These are phyloP conservation scores for Heliosperma pusillum DNA, from an alignment of 148 eudicot species.

Conservation along the genomic window DNA sequence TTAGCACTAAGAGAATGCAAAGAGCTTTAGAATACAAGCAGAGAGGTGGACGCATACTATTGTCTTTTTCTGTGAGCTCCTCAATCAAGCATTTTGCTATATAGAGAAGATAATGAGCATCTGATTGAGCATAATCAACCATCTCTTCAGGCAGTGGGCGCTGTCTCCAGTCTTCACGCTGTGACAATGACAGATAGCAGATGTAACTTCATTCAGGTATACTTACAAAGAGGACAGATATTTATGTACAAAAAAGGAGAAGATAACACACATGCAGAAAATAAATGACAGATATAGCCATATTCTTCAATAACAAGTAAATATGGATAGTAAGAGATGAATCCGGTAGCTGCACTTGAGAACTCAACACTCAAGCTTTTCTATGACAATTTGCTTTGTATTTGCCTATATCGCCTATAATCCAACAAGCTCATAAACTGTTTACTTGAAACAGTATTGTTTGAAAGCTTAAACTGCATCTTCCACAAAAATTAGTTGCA, in stretches of 20 bases:
- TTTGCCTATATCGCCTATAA: background rate
- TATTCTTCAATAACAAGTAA: background rate
- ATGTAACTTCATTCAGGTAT: constrained; percentile 7
- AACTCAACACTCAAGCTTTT: no score
- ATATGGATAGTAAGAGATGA: background rate
- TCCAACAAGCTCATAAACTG: background rate
- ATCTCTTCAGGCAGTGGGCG: constrained; percentile 83
- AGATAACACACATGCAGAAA: background rate
- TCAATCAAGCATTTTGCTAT: constrained; percentile 67
- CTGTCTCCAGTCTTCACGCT: constrained; percentile 99
- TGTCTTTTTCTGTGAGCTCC: constrained; percentile 56
- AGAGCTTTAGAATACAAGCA: background rate
- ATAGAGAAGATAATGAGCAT: constrained; percentile 86
- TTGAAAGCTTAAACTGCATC: background rate
- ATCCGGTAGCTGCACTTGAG: background rate
- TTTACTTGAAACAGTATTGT: background rate
- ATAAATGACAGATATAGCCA: background rate
- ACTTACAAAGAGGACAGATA: background rate
- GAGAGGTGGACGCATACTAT: constrained; percentile 34
- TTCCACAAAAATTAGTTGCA: background rate
- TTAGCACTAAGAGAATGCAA: background rate
- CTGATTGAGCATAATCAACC: constrained; percentile 79
- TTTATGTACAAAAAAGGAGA: background rate
- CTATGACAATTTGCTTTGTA: background rate
- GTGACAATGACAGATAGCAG: constrained; percentile 14